A percentile compares a stretch with the other conserved stretches of the same genome.
These are phyloP conservation scores for Sistotremastrum suecicum DNA, from an alignment of 768 basidiomycete genomes.

Conservation along the genomic window DNA sequence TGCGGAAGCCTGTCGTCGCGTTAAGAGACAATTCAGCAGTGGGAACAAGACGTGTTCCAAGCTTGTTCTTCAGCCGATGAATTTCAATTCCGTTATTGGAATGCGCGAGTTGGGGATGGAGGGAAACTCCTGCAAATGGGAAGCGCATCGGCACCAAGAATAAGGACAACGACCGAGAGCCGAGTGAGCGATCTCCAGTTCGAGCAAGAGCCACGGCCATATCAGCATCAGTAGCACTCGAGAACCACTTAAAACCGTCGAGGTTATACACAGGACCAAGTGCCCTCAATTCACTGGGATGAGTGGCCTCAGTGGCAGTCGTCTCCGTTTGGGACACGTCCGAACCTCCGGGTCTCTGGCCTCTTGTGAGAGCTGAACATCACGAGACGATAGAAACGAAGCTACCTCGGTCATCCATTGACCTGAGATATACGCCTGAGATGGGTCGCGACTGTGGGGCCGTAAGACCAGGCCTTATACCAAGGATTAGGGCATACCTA, in stretches of 20 bases:
- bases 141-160: constrained; percentile 48
- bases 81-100: constrained; percentile 51
- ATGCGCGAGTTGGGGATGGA: constrained; percentile 27
- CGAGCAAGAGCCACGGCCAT: constrained; percentile 61
- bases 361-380: not conserved
- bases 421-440: constrained; percentile 51
- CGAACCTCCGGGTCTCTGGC: constrained; percentile 55
- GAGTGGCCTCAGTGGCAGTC: constrained; percentile 27
- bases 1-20: constrained; percentile 43
- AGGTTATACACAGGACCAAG: constrained; percentile 41
- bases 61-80: constrained; percentile 67
- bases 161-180: constrained; percentile 56
- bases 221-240: constrained; percentile 67
- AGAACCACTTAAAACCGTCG: constrained; percentile 75
- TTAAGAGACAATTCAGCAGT: constrained; percentile 62
- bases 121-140: constrained; percentile 32
- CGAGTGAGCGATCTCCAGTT: constrained; percentile 39
- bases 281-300: constrained; percentile 13
- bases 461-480: not conserved
- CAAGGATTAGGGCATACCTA: constrained; percentile 26
- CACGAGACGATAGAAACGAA: not conserved
- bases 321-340: constrained; percentile 68
- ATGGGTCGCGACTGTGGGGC: constrained; percentile 40
- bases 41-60: constrained; percentile 60
- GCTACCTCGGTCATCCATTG: constrained; percentile 77